These are phyloP conservation scores for Penicillium psychrofluorescens DNA, from an alignment of 495 filamentous ascomycete species.

Conservation along the genomic window DNA sequence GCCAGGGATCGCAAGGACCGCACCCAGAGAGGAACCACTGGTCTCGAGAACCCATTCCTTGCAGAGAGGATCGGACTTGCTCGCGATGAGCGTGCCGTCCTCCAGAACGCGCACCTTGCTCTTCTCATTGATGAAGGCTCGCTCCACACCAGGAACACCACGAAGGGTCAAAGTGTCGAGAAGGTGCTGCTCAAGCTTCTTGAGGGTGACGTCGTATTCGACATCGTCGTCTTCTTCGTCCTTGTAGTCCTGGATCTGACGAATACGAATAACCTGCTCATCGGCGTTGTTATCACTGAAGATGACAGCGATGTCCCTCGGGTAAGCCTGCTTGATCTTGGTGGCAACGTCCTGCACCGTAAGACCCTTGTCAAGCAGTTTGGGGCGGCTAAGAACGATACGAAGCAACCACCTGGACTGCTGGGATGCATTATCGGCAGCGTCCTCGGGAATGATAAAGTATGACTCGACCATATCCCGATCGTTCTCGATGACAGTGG, in stretches of 20 bases:
- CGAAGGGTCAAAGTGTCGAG: slow-evolving; percentile 84
- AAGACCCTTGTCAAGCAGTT: slow-evolving; percentile 90
- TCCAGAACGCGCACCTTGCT: slow-evolving; percentile 51
- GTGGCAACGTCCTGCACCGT: slow-evolving; percentile 87
- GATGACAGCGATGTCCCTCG: slow-evolving; percentile 82
- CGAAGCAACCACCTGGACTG: slow-evolving; percentile 95
- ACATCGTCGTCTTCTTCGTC: slow-evolving; percentile 75
- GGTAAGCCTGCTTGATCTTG: slow-evolving; percentile 80
- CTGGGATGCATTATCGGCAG: slow-evolving; percentile 55
- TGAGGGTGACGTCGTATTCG: slow-evolving; percentile 84
- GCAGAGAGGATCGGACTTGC: slow-evolving; percentile 63
- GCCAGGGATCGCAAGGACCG: slow-evolving; percentile 77
- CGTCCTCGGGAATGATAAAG: slow-evolving; percentile 88
- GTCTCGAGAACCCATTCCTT: slow-evolving; percentile 95
- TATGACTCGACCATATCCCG: slow-evolving; percentile 93
- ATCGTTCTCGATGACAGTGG: slow-evolving; percentile 81
- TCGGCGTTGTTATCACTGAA: slow-evolving; percentile 98
- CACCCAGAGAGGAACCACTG: slow-evolving; percentile 72
- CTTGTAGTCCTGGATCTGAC: slow-evolving; percentile 63
- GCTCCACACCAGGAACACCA: slow-evolving; percentile 78
- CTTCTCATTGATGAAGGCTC: slow-evolving; percentile 87
- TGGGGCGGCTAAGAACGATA: slow-evolving; percentile 85
- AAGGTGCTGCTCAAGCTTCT: slow-evolving; percentile 82
- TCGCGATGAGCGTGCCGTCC: slow-evolving; percentile 61
- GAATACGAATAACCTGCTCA: slow-evolving; percentile 87